phyloP scores from a whole-genome alignment of 2,329 filamentous ascomycete genomes.

The Pseudofabraea citricarpa region DNA sequence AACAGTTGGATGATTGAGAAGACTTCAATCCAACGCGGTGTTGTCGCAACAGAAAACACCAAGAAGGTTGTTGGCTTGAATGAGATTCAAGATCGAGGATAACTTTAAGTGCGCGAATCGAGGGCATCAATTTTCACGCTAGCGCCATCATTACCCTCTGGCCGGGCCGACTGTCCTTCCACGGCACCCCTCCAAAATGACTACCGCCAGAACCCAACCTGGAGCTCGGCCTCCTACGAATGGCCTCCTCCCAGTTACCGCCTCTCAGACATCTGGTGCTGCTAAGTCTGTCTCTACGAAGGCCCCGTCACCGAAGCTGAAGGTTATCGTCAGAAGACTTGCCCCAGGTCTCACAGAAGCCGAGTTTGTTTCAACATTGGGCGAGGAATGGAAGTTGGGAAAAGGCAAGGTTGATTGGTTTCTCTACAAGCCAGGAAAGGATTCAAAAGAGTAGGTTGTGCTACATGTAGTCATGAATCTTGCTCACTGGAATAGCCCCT shows the following conservation, averaged over 20 bases:
- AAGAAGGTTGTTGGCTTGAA: no score
- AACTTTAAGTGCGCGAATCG: no score
- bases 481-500: slow-evolving; percentile 47
- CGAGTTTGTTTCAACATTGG: slow-evolving; percentile 70
- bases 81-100: no score
- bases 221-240: slow-evolving; percentile 36
- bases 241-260: slow-evolving; percentile 47
- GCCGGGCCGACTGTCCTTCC: no score
- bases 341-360: slow-evolving; percentile 77
- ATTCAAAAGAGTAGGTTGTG: slow-evolving; percentile 71
- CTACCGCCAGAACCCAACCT: no score
- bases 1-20: no score
- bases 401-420: slow-evolving; percentile 83
- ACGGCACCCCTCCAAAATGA: no score
- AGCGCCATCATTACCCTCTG: no score
- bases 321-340: slow-evolving; percentile 78
- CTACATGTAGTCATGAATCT: neutral
- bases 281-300: slow-evolving; percentile 37
- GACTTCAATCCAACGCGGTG: no score
- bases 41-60: no score
- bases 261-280: slow-evolving; percentile 37
- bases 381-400: slow-evolving; percentile 76
- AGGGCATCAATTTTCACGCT: no score
- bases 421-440: slow-evolving; percentile 67
- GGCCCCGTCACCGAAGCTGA: slow-evolving; percentile 56